Percentiles rank a stretch among this genome's conserved stretches.
Conservation (phyloP, 192 early-diverging fungal species). For the Coemansia interrupta region DNA sequence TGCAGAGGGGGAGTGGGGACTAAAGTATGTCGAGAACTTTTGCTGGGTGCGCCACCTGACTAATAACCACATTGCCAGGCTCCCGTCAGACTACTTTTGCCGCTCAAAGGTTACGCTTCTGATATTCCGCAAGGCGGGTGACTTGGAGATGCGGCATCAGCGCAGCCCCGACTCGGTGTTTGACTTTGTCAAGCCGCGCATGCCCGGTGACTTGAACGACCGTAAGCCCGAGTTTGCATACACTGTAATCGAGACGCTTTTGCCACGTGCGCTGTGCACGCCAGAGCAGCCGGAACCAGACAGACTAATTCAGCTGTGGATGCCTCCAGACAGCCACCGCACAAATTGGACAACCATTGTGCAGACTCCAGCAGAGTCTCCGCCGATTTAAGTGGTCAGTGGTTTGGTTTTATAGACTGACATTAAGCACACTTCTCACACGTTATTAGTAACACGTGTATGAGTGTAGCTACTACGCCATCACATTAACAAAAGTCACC, state of each 20-base stretch:
- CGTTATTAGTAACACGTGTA: too few relatives aligned
- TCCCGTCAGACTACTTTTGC: slow-evolving; percentile 72
- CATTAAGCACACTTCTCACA: background rate
- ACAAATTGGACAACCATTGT: slow-evolving; percentile 48
- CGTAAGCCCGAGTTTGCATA: slow-evolving; percentile 84
- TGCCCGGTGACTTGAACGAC: slow-evolving; percentile 50
- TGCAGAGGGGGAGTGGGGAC: slow-evolving; percentile 69
- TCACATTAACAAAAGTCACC: too few relatives aligned
- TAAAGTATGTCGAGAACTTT: slow-evolving; percentile 96
- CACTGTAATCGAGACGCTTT: slow-evolving; percentile 82
- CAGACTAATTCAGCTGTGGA: slow-evolving; percentile 76
- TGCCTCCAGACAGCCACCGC: slow-evolving; percentile 48
- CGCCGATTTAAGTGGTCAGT: background rate
- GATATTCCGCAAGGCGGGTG: slow-evolving; percentile 88
- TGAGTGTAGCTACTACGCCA: too few relatives aligned
- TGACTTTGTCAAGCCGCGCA: slow-evolving; percentile 83
- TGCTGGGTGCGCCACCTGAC: slow-evolving; percentile 85
- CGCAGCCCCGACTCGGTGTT: slow-evolving; percentile 91
- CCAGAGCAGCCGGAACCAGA: slow-evolving; percentile 61
- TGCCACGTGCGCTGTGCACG: slow-evolving; percentile 72
- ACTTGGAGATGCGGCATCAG: slow-evolving; percentile 88
- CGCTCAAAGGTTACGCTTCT: slow-evolving; percentile 83
- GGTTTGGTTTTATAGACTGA: background rate
- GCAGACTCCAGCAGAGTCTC: slow-evolving; percentile 14
- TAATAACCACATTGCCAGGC: slow-evolving; percentile 75